Conservation (phyloP, 2,329 filamentous ascomycete species). For the Incumbomyces delicatus region DNA sequence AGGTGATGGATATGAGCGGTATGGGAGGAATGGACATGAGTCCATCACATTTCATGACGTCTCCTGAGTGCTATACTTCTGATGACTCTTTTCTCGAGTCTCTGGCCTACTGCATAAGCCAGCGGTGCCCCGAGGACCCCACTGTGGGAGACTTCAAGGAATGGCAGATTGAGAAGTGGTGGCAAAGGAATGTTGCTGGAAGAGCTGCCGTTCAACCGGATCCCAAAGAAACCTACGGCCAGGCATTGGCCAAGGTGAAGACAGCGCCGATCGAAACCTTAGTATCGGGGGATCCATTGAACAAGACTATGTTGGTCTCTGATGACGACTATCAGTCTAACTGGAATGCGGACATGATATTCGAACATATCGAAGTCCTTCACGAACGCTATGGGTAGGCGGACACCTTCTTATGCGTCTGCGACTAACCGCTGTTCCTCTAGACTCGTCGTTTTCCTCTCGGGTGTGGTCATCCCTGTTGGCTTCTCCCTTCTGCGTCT, state of each 20-base stretch:
- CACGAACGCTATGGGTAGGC: not conserved
- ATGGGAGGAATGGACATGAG: not conserved
- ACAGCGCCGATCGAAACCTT: not conserved
- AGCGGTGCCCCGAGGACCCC: not conserved
- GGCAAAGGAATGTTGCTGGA: constrained; percentile 13
- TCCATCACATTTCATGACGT: not conserved
- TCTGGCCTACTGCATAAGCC: not conserved
- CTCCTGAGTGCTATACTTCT: not conserved
- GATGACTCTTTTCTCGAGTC: not conserved
- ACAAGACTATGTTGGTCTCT: not conserved
- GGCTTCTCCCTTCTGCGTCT: constrained; percentile 5
- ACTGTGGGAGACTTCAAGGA: not conserved
- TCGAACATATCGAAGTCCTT: not conserved
- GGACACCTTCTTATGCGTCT: not conserved
- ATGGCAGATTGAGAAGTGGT: constrained; percentile 19
- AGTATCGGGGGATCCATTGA: not conserved
- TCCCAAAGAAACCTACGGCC: not conserved
- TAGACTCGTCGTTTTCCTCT: not conserved
- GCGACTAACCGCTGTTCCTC: not conserved
- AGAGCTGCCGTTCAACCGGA: not conserved
- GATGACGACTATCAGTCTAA: not conserved
- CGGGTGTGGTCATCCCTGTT: constrained; percentile 1
- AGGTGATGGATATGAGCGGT: not conserved
- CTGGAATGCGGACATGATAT: not conserved
- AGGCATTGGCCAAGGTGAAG: not conserved